Base-by-base conservation (phyloP, 1,284 basidiomycete genomes). In the Sporisorium reilianum region DNA sequence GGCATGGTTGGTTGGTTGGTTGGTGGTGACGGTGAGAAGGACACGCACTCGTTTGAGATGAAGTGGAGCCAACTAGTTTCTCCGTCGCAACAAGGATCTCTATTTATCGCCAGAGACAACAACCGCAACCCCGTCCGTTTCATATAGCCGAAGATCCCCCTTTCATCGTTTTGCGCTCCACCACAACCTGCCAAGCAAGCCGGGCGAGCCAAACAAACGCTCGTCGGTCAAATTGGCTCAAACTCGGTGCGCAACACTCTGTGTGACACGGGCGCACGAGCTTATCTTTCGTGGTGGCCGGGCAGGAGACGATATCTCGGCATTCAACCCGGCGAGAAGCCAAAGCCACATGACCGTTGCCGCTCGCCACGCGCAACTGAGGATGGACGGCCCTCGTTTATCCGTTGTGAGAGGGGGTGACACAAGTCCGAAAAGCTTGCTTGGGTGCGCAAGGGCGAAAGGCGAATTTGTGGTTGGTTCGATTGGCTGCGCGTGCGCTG, bases 1-100 rank as follows among this genome's bases (percentile, higher is more conserved):
- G 67, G 44, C 67, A 70, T 64, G n/a, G 25, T 62, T 14, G 44
- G 28, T 22, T 10, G 30, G 6, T 30, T 30, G 30, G 6, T 30
- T 30, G 10, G 30, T 6, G 32, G 32, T 12, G 32, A n/a, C n/a
- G n/a, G n/a, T n/a, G n/a, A n/a, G n/a, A n/a, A n/a, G n/a, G n/a
- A n/a, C n/a, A n/a, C n/a, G n/a, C n/a, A n/a, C n/a, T n/a, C n/a
- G n/a, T n/a, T n/a, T n/a, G n/a, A n/a, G n/a, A n/a, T n/a, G 30
- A 30, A 10, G 30, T 25, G 23, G 22, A 14, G 42, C 42, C n/a
- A n/a, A n/a, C n/a, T n/a, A n/a, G n/a, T n/a, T 30, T 10, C 10
- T 30, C 10, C 28, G 28, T 30, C 6, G 28, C 28, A 30, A 10
- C 28, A 30, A 30, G n/a, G 10, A 9, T 28, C 16, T 26, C 26